Evolutionary conservation across 805 yeast genomes (phyloP).

Genomic region (Ogataea zsoltii): DNA sequence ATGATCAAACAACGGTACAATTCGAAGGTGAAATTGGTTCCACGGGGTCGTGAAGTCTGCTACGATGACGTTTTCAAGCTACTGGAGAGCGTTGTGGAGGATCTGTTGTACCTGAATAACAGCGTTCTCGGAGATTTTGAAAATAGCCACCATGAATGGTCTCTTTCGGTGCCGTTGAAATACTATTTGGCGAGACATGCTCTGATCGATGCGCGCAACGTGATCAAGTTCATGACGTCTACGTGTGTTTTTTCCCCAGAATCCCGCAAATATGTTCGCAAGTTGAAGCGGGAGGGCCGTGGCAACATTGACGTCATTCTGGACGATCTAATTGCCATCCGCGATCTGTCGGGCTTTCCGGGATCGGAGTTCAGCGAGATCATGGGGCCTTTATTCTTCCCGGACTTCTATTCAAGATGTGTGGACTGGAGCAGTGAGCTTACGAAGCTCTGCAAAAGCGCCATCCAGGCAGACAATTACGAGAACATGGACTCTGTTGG

Average conservation of each 20-base stretch:
- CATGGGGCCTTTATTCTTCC: constrained; percentile 12
- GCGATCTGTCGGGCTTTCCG: constrained; percentile 11
- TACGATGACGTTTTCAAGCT: constrained; percentile 12
- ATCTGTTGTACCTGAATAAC: constrained; percentile 12
- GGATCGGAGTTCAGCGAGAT: constrained; percentile 9
- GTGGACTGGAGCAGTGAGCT: constrained; percentile 18
- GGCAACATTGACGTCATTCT: constrained; percentile 9
- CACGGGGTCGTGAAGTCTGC: constrained; percentile 9
- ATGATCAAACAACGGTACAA: constrained; percentile 11
- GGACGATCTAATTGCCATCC: constrained; percentile 10
- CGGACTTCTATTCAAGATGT: constrained; percentile 16
- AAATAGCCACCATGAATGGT: constrained; percentile 13
- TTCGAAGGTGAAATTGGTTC: constrained; percentile 7
- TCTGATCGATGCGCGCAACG: constrained; percentile 12
- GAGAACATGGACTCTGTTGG: constrained; percentile 14
- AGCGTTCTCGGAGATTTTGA: constrained; percentile 14
- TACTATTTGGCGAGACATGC: constrained; percentile 15
- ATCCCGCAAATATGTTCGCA: constrained; percentile 9
- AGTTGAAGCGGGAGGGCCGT: background rate
- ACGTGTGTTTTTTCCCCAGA: constrained; percentile 7
- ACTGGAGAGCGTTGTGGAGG: constrained; percentile 14
- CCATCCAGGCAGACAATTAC: constrained; percentile 13
- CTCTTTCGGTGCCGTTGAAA: constrained; percentile 9
- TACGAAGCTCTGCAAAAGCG: constrained; percentile 5
- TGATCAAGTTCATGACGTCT: constrained; percentile 15